phyloP scores from a whole-genome alignment of 352 stramenopile species.

The Salisapilia sapeloensis region DNA sequence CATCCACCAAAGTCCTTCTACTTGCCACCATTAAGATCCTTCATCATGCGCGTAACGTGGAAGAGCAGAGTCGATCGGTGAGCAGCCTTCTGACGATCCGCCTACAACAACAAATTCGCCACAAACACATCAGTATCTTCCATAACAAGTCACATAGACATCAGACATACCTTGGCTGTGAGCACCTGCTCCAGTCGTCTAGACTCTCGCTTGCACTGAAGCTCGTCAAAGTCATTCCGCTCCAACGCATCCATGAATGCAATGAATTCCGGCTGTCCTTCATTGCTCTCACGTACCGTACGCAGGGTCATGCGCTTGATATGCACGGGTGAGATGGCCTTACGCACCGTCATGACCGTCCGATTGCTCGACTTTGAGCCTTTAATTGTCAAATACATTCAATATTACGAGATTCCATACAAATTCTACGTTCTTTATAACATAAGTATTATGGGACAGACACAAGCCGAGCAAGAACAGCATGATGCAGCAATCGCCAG shows the following conservation, averaged over 20 bases:
- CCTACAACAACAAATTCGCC: conserved; percentile 9
- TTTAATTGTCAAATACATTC: background rate
- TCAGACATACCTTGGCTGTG: conserved; percentile 28
- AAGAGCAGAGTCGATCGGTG: conserved; percentile 80
- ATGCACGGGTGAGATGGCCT: conserved; percentile 68
- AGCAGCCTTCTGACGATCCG: conserved; percentile 33
- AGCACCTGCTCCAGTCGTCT: conserved; percentile 65
- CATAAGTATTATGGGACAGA: too few species aligned
- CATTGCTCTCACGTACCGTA: conserved; percentile 59
- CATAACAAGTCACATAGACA: background rate
- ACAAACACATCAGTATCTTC: background rate
- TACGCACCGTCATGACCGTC: conserved; percentile 56
- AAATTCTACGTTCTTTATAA: too few species aligned
- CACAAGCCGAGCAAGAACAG: conserved; percentile 2
- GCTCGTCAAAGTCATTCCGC: conserved; percentile 73
- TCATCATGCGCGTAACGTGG: conserved; percentile 81
- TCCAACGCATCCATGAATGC: conserved; percentile 71
- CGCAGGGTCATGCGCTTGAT: conserved; percentile 85
- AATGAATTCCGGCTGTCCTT: conserved; percentile 63
- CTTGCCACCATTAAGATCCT: conserved; percentile 25
- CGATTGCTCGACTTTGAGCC: conserved; percentile 1
- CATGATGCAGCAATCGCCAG: conserved; percentile 31
- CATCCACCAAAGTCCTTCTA: conserved; percentile 5
- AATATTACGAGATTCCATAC: conserved; percentile 3
- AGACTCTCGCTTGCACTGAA: conserved; percentile 63